Evolutionary conservation across 192 early-diverging fungal species (phyloP).

Genomic region (Rhizophlyctis rosea): DNA sequence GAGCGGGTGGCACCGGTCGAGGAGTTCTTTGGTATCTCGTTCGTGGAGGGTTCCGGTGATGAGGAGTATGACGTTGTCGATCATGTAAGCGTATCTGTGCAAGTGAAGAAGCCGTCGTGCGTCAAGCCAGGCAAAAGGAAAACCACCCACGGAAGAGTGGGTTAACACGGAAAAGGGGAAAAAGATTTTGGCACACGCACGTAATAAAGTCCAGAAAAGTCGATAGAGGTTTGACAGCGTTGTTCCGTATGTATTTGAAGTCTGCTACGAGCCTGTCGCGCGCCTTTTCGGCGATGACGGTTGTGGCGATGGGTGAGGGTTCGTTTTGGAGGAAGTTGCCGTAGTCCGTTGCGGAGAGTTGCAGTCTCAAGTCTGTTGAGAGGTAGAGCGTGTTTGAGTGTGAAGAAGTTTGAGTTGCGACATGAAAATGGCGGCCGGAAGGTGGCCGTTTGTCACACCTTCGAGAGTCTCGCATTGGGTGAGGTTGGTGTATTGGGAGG

Average conservation of each 20-base stretch:
- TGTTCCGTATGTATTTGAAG: conserved; percentile 86
- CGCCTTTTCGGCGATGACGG: conserved; percentile 84
- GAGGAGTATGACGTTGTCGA: conserved; percentile 97
- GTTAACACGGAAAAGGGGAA: no score
- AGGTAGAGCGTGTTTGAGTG: not conserved
- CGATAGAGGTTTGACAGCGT: conserved; percentile 78
- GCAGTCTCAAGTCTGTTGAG: conserved; percentile 83
- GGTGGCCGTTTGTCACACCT: conserved; percentile 41
- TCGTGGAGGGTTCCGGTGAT: conserved; percentile 98
- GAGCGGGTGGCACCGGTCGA: conserved; percentile 96
- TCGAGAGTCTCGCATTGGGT: conserved; percentile 98
- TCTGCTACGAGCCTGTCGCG: conserved; percentile 87
- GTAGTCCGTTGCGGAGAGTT: conserved; percentile 94
- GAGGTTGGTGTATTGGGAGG: conserved; percentile 86
- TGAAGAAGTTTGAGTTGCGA: not conserved
- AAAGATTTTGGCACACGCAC: conserved; percentile 53
- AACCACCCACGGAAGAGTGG: not conserved
- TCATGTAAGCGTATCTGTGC: conserved; percentile 91
- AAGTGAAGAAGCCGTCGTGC: not conserved
- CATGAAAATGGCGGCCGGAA: not conserved
- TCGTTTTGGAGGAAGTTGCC: conserved; percentile 92
- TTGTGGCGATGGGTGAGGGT: conserved; percentile 90
- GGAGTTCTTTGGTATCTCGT: conserved; percentile 93
- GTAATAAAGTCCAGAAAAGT: conserved; percentile 97
- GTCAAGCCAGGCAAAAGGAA: not conserved